These are phyloP conservation scores for Mortierella sp. DNA, from an alignment of 371 early-diverging fungal genomes.

Conservation along the genomic window DNA sequence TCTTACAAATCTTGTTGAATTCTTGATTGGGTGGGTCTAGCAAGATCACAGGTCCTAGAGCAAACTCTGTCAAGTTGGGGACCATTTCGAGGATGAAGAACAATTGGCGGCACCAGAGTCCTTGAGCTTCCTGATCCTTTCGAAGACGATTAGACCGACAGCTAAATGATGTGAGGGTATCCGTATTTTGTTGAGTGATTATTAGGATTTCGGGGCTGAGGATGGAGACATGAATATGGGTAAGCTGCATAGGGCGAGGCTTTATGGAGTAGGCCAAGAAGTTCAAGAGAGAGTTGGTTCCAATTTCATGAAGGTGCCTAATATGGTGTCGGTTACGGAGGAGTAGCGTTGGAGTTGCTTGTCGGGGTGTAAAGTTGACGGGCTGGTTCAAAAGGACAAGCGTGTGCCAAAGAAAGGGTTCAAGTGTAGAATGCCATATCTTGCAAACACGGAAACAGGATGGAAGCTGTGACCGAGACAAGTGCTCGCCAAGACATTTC, in stretches of 20 bases:
- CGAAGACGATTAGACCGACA: constrained; percentile 27
- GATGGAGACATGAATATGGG: constrained; percentile 21
- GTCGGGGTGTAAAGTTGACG: constrained; percentile 23
- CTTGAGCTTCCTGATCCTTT: constrained; percentile 19
- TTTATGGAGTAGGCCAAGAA: constrained; percentile 17
- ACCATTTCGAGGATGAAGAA: constrained; percentile 20
- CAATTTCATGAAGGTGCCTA: constrained; percentile 18
- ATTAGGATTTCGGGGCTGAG: constrained; percentile 32
- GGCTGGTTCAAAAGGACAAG: constrained; percentile 31
- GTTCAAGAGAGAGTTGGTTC: constrained; percentile 27
- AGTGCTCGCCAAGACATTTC: neutral
- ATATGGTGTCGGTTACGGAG: constrained; percentile 34
- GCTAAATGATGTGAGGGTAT: constrained; percentile 17
- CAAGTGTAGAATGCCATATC: constrained; percentile 12
- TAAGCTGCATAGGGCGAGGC: constrained; percentile 8
- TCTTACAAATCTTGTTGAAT: constrained; percentile 13
- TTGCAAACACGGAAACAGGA: constrained; percentile 18
- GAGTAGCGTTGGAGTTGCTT: constrained; percentile 21
- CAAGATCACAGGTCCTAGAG: constrained; percentile 24
- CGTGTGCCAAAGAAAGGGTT: constrained; percentile 27
- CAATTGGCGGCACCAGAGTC: constrained; percentile 26
- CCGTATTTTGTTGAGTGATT: constrained; percentile 15
- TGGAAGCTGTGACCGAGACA: constrained; percentile 1
- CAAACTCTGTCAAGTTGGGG: constrained; percentile 6
- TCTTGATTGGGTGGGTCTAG: constrained; percentile 16